Evolutionary conservation across 2,329 filamentous ascomycete genomes (phyloP).

Genomic region (Beauveria pseudobassiana): DNA sequence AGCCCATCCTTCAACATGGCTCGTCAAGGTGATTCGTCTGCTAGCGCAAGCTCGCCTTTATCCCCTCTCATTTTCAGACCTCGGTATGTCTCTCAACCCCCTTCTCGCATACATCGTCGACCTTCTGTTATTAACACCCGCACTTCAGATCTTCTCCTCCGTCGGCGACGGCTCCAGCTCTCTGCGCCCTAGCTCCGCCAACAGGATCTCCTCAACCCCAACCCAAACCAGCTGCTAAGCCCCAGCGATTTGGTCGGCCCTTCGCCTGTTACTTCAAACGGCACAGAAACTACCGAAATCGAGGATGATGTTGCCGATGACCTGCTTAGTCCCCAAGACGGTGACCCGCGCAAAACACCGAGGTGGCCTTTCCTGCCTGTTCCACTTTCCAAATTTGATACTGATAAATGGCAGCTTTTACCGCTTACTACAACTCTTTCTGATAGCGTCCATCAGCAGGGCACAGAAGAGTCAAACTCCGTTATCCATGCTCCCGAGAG

Average conservation of each 20-base stretch:
- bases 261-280: slow-evolving; percentile 78
- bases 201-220: slow-evolving; percentile 39
- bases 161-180: slow-evolving; percentile 34
- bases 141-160: slow-evolving; percentile 28
- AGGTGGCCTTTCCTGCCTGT: slow-evolving; percentile 23
- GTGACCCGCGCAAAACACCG: slow-evolving; percentile 23
- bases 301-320: slow-evolving; percentile 68
- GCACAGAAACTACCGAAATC: slow-evolving; percentile 76
- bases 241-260: slow-evolving; percentile 68
- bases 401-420: slow-evolving; percentile 32
- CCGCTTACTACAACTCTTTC: slow-evolving; percentile 51
- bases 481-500: slow-evolving; percentile 86
- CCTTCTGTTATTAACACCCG: background rate
- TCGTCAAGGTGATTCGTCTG: slow-evolving; percentile 1
- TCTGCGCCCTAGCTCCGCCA: slow-evolving; percentile 44
- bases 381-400: background rate
- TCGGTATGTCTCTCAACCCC: slow-evolving; percentile 34
- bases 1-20: background rate
- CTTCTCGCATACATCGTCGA: background rate
- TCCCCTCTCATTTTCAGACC: slow-evolving; percentile 41
- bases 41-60: slow-evolving; percentile 18
- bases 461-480: slow-evolving; percentile 73
- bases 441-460: slow-evolving; percentile 48
- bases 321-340: slow-evolving; percentile 29
- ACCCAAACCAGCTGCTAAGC: slow-evolving; percentile 52